Evolutionary conservation across 352 stramenopile genomes (phyloP).

Genomic region (Pythium pyrilobum): DNA sequence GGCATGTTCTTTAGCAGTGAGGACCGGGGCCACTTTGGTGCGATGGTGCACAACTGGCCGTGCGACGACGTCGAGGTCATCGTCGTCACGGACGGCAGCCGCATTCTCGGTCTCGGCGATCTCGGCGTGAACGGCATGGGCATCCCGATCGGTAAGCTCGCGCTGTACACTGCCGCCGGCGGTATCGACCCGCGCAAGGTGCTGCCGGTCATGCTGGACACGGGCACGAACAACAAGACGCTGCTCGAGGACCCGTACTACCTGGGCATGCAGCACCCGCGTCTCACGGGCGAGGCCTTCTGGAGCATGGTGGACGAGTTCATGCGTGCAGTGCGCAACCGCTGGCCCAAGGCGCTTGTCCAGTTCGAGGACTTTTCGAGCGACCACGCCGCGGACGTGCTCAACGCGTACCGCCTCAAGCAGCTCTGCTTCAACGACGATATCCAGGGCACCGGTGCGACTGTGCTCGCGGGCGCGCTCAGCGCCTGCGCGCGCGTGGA

Average conservation of each 20-base stretch:
- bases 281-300: constrained; percentile 89
- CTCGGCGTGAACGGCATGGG: constrained; percentile 97
- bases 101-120: constrained; percentile 96
- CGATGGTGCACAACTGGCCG: constrained; percentile 95
- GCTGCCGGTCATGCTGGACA: constrained; percentile 95
- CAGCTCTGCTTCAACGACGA: constrained; percentile 98
- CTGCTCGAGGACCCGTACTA: constrained; percentile 94
- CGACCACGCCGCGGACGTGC: constrained; percentile 82
- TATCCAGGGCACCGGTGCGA: constrained; percentile 97
- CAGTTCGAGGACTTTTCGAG: constrained; percentile 97
- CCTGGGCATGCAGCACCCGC: constrained; percentile 89
- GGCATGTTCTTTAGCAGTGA: constrained; percentile 95
- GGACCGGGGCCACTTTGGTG: constrained; percentile 86
- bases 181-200: constrained; percentile 93
- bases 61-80: constrained; percentile 96
- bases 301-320: constrained; percentile 96
- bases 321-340: constrained; percentile 73
- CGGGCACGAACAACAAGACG: constrained; percentile 95
- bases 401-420: constrained; percentile 94
- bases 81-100: constrained; percentile 95
- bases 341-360: constrained; percentile 92
- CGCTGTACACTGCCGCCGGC: constrained; percentile 93
- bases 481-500: constrained; percentile 67
- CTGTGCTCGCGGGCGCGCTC: constrained; percentile 87
- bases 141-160: constrained; percentile 96